Base-by-base conservation (phyloP, 495 filamentous ascomycete genomes). In the Penicillium lagena region DNA sequence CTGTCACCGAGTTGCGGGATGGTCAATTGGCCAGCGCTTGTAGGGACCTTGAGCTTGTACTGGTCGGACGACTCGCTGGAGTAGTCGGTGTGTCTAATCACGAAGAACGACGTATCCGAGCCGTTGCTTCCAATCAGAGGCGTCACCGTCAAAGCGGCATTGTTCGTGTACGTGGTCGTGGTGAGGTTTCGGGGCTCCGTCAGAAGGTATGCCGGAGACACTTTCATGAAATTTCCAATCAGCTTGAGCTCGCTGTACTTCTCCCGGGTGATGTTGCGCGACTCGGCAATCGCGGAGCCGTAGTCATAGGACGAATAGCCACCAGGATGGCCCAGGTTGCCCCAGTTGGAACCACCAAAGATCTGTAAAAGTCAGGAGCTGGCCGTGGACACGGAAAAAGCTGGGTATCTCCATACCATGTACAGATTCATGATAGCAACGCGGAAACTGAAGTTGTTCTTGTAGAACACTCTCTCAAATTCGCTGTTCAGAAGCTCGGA, bases 291-390 rank as follows among this genome's bases (percentile, higher is more conserved):
- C 4, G 71, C 68, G 29, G 82, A 77, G 32, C 76, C 81, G 51
- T 87, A 89, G 51, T 89, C 82, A 51, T 89, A 89, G 2, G 77
- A 83, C 2, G 86, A 86, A 54, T 88, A 89, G 11, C 82, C 82
- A 12, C 78, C 80, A 3, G 83, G 75, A 50, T 85, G 75, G 1
- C 86, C 86, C 28, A 90, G 59, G 52, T 90, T 90, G 10, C 87
- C 87, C 87, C 86, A 91, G 60, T 91, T 93, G 2, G 85, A 87
- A n/a, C 83, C 85, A 30, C 86, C 85, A 36, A 71, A 84, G 1
- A 68, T 79, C 79, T 82, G 31, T 29, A 32, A 31, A 22, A 15
- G 35, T 30, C 57, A 54, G 57, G 42, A 7, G n/a, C 10, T 22
- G 22, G 4, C 12, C 13, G 14, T 10, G 10, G 7, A n/a, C 12